Evolutionary conservation across 2,329 filamentous ascomycete species (phyloP), one percentile per base, ranked within the genome.

Genomic region (Microdochium paspali): DNA sequence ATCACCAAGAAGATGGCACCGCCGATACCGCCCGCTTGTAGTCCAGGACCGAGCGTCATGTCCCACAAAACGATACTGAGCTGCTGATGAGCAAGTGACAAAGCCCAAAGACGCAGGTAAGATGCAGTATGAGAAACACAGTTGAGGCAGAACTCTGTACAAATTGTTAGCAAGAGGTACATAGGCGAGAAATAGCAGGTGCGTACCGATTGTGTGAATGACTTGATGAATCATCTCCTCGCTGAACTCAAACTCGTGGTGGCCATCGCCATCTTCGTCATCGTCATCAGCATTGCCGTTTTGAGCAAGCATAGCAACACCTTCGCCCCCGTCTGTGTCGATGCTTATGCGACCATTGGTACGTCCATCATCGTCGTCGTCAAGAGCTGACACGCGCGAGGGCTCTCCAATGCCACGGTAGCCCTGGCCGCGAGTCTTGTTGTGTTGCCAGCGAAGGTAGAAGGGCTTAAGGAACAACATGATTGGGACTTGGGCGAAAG

Each of bases 161-260:
- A 13, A 26, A 52, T 71, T 62, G 72, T 63, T 35, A 35, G 45
- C 43, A 30, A 18, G 44, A 30, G 4, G 10, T 26, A 30, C 31
- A 18, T 50, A n/a, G 2, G 23, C 45, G 15, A 5, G 31, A 12
- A 24, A 20, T 56, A 69, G n/a, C n/a, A n/a, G n/a, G n/a, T n/a
- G n/a, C 84, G 68, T 82, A 91, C 87, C 90, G 61, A 97, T 97
- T 18, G 91, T 97, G 72, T 97, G 94, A 61, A 98, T 98, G 64
- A 96, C 82, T 67, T 98, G 93, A 70, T 98, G 93, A 62, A 98
- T 98, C 90, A 98, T 96, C 53, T 90, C 80, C 66, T 98, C 93
- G 50, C 85, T 81, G 65, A 98, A 98, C 58, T 98, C 93, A 65
- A 98, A 98, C 63, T 98, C 93, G 60, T 93, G 90, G 57, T 96